phyloP scores from a whole-genome alignment of 352 stramenopile genomes.

The Globisporangium iwayamae region DNA sequence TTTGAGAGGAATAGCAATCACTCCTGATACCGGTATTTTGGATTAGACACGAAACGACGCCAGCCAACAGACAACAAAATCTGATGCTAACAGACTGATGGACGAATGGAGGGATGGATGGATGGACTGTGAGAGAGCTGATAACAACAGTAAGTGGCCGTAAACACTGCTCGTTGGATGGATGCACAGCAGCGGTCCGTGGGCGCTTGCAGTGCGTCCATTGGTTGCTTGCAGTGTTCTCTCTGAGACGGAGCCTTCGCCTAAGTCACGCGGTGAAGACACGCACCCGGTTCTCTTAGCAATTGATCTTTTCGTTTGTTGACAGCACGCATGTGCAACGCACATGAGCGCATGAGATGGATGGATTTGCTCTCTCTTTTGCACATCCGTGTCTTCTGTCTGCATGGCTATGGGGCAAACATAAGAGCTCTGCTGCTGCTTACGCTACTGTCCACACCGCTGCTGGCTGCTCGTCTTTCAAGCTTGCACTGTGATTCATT shows the following conservation, averaged over 20 bases:
- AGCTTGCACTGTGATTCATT: background rate
- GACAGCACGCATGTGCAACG: background rate
- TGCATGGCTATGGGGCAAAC: background rate
- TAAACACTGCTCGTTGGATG: background rate
- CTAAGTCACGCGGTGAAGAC: background rate
- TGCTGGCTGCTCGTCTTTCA: background rate
- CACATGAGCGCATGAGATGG: slow-evolving; percentile 1
- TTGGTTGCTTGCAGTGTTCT: slow-evolving; percentile 3
- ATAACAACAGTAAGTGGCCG: background rate
- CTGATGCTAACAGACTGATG: background rate
- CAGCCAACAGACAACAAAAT: background rate
- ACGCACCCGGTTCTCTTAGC: slow-evolving; percentile 10
- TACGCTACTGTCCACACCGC: background rate
- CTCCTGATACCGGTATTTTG: background rate
- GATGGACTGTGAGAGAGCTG: background rate
- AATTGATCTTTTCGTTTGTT: background rate
- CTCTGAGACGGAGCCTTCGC: slow-evolving; percentile 5
- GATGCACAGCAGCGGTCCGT: background rate
- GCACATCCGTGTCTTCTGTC: background rate
- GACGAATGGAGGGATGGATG: background rate
- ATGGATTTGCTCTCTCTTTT: background rate
- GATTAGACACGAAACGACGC: slow-evolving; percentile 2
- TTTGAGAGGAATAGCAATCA: slow-evolving; percentile 4
- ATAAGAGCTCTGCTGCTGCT: background rate
- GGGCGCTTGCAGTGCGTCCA: background rate